These are phyloP conservation scores for Neofusicoccum ribis DNA, from an alignment of 2,329 filamentous ascomycete genomes.

Conservation along the genomic window DNA sequence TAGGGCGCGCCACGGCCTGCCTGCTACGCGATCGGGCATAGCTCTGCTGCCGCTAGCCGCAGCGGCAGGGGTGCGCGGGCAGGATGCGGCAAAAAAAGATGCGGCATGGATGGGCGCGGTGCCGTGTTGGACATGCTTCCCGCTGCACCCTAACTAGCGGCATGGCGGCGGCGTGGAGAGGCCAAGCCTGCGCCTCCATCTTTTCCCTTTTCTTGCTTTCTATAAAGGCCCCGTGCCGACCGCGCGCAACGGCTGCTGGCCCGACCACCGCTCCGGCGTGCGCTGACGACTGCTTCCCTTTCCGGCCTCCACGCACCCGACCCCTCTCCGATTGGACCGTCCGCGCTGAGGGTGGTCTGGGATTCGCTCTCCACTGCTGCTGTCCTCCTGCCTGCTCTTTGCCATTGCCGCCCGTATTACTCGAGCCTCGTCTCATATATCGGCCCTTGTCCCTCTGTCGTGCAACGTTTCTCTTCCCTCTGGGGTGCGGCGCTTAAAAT, in stretches of 20 bases:
- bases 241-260: neutral
- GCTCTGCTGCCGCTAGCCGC: neutral
- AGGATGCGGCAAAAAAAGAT: neutral
- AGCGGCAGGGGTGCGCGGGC: neutral
- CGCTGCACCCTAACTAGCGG: neutral
- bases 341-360: neutral
- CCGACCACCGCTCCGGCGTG: neutral
- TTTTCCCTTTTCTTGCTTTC: neutral
- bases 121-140: slow-evolving; percentile 5
- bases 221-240: slow-evolving; percentile 1
- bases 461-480: neutral
- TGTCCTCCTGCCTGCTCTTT: neutral
- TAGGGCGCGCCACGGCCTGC: neutral
- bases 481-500: neutral
- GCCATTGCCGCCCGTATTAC: slow-evolving; percentile 15
- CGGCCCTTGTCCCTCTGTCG: neutral
- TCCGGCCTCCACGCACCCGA: neutral
- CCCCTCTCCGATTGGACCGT: neutral
- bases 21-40: neutral
- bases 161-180: neutral
- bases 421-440: slow-evolving; percentile 15
- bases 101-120: slow-evolving; percentile 1
- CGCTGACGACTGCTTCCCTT: neutral
- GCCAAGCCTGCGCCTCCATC: neutral
- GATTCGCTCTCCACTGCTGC: neutral